Evolutionary conservation across 768 basidiomycete species (phyloP), one percentile per base, ranked within the genome.

Genomic region (Psilocybe cubensis): DNA sequence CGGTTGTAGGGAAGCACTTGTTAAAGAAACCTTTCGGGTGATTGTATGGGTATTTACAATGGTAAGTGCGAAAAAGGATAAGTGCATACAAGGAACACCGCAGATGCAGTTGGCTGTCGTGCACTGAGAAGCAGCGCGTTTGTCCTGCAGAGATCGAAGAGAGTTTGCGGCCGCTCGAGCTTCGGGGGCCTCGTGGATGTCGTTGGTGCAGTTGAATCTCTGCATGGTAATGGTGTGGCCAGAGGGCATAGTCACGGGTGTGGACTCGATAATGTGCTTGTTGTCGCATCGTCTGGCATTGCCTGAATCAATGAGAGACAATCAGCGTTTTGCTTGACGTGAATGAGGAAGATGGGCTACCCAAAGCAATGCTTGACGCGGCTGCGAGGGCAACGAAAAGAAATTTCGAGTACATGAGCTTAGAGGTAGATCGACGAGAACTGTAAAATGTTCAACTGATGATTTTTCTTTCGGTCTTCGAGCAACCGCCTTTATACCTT

Each of bases 211-310:
- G 18, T 44, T 44, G 18, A 50, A 50, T 12, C 9, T 10, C 48
- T 50, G 24, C 48, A 50, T 50, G 18, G 48, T 50, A 4, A 50
- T 50, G 27, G 48, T 50, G 28, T 50, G 48, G 5, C 48, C 48
- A 14, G 48, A 50, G 7, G 48, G 48, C 18, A 17, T 50, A 18
- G 48, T 50, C 9, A 50, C 18, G 6, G 28, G 25, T 5, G 8
- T 50, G 1, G 48, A 50, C n/a, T 50, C 48, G 21, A 44, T 44
- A 10, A 44, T 5, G 5, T n/a, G 20, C 43, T 44, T 33, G 31
- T 33, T 12, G 7, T 33, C 12, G 31, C 31, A 33, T 12, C 12
- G 31, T 12, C 31, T 33, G 31, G 31, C 31, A 12, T 33, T 33
- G 31, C 6, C 31, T 33, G n/a, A n/a, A n/a, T n/a, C n/a, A n/a